These are phyloP conservation scores for Coniochaeta hoffmannii DNA, from an alignment of 2,329 filamentous ascomycete genomes.

Conservation along the genomic window DNA sequence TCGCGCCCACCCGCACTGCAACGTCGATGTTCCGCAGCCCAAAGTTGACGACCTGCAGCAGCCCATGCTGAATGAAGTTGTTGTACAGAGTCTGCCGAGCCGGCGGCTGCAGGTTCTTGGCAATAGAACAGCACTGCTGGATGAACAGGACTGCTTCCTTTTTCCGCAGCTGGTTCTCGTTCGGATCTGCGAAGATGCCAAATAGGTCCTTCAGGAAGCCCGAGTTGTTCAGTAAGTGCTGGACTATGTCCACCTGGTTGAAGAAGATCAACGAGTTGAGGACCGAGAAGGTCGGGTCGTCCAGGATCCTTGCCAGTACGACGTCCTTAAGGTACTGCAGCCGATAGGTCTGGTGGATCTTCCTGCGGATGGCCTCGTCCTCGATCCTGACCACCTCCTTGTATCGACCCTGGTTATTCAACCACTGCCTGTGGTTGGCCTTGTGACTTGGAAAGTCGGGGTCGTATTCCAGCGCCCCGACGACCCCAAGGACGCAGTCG, in stretches of 20 bases:
- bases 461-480: slow-evolving; percentile 94
- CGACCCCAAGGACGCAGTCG: slow-evolving; percentile 80
- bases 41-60: slow-evolving; percentile 86
- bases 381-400: slow-evolving; percentile 95
- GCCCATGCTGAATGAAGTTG: slow-evolving; percentile 81
- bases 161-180: slow-evolving; percentile 62
- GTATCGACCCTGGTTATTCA: slow-evolving; percentile 80
- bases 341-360: slow-evolving; percentile 95
- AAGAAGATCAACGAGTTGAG: slow-evolving; percentile 98
- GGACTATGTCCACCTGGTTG: slow-evolving; percentile 96
- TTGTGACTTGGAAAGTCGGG: slow-evolving; percentile 97
- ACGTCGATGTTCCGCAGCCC: slow-evolving; percentile 81
- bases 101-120: slow-evolving; percentile 86
- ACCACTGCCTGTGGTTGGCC: slow-evolving; percentile 90
- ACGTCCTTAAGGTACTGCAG: slow-evolving; percentile 97
- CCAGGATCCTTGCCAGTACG: slow-evolving; percentile 90
- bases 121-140: slow-evolving; percentile 89
- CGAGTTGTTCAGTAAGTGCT: slow-evolving; percentile 79
- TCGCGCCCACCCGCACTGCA: slow-evolving; percentile 80
- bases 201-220: slow-evolving; percentile 81
- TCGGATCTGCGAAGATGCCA: slow-evolving; percentile 66
- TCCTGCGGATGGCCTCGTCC: slow-evolving; percentile 70
- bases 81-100: slow-evolving; percentile 76
- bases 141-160: slow-evolving; percentile 96
- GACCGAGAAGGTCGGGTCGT: slow-evolving; percentile 95